phyloP scores from a whole-genome alignment of 2,329 filamentous ascomycete genomes.

The Fusarium chuoi region DNA sequence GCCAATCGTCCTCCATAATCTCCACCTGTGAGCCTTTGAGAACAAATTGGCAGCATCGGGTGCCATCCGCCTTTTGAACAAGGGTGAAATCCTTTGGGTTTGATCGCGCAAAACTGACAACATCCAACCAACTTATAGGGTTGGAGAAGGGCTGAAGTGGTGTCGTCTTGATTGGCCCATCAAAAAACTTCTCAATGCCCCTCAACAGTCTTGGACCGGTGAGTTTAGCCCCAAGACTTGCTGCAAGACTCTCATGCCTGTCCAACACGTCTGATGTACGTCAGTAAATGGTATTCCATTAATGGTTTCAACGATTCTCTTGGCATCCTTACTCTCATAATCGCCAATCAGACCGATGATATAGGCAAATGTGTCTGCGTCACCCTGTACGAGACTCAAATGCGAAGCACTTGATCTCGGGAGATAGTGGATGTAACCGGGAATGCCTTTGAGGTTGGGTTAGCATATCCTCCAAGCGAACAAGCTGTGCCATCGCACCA shows the following conservation, averaged over 20 bases:
- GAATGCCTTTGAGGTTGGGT: slow-evolving; percentile 34
- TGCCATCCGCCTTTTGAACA: slow-evolving; percentile 73
- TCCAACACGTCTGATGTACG: slow-evolving; percentile 73
- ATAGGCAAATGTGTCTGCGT: slow-evolving; percentile 75
- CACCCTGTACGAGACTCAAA: slow-evolving; percentile 63
- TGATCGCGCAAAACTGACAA: slow-evolving; percentile 84
- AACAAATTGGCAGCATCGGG: slow-evolving; percentile 81
- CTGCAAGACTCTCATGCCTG: slow-evolving; percentile 86
- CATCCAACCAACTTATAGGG: slow-evolving; percentile 82
- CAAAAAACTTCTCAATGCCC: slow-evolving; percentile 86
- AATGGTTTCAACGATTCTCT: not conserved
- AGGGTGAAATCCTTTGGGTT: slow-evolving; percentile 83
- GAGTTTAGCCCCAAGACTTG: slow-evolving; percentile 84
- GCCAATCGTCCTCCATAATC: slow-evolving; percentile 88
- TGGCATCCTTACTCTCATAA: slow-evolving; percentile 70
- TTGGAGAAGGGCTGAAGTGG: slow-evolving; percentile 67
- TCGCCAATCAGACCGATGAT: slow-evolving; percentile 78
- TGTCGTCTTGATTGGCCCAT: slow-evolving; percentile 73
- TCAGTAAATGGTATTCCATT: slow-evolving; percentile 28
- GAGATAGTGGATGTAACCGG: slow-evolving; percentile 64
- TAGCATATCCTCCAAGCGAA: slow-evolving; percentile 36
- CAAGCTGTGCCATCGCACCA: slow-evolving; percentile 32
- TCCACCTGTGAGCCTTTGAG: slow-evolving; percentile 84
- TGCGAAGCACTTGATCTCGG: slow-evolving; percentile 56
- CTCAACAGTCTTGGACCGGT: slow-evolving; percentile 85